Conservation (phyloP, 176 grass and related monocot species). For the Oryza glaberrima region DNA sequence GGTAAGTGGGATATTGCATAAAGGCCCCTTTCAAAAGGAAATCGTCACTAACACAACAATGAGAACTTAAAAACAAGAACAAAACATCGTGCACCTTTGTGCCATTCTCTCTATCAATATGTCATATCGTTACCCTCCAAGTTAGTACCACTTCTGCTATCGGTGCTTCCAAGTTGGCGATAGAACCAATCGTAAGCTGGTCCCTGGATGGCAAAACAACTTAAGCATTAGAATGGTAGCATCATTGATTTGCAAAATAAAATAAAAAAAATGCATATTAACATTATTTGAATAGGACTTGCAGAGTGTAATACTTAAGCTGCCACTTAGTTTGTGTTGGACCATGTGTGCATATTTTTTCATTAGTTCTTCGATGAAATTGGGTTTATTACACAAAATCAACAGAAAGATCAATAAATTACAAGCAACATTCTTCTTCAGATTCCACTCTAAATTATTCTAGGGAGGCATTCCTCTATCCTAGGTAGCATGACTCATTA, state of each 20-base stretch:
- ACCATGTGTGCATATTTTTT: not conserved
- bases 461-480: not conserved
- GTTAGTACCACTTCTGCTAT: not conserved
- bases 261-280: not conserved
- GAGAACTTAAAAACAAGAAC: not conserved
- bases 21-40: not conserved
- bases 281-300: not conserved
- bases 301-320: not conserved
- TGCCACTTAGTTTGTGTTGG: not conserved
- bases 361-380: not conserved
- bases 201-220: not conserved
- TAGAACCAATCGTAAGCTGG: not conserved
- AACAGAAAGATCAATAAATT: not conserved
- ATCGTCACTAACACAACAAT: not conserved
- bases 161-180: not conserved
- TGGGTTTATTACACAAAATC: not conserved
- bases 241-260: not conserved
- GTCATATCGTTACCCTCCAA: not conserved
- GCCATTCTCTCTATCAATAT: not conserved
- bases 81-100: not conserved
- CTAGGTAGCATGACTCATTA: not conserved
- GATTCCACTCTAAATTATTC: not conserved
- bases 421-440: not conserved
- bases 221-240: not conserved
- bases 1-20: not conserved